Conservation (phyloP, 1,284 basidiomycete genomes). For the Puccinia hordei region DNA sequence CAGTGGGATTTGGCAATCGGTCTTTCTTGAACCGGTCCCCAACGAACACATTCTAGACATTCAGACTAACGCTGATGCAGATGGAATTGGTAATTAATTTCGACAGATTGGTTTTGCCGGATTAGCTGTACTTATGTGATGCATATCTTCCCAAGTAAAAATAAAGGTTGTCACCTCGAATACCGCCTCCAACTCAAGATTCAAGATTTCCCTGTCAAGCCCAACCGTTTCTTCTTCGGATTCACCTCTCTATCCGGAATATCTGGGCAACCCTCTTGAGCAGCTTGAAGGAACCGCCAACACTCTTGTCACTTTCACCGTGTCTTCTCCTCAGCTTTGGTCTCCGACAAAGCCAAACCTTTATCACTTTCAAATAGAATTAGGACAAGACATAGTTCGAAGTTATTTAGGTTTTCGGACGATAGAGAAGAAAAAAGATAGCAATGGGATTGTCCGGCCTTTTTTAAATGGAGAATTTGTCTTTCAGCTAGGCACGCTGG, state of each 20-base stretch:
- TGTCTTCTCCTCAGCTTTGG: constrained; percentile 46
- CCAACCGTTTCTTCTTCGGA: constrained; percentile 2
- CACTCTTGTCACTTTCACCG: constrained; percentile 24
- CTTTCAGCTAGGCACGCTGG: constrained; percentile 50
- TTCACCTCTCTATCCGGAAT: background rate
- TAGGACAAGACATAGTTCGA: constrained; percentile 43
- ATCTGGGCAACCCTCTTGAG: background rate
- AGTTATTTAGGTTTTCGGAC: constrained; percentile 51
- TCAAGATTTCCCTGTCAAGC: constrained; percentile 17
- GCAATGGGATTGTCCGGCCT: constrained; percentile 43
- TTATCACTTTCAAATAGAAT: constrained; percentile 45
- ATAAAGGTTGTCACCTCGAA: constrained; percentile 32
- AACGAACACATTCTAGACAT: constrained; percentile 24
- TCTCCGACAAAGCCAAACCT: constrained; percentile 44
- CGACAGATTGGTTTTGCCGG: background rate
- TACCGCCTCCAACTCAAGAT: background rate
- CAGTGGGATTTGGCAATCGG: constrained; percentile 51
- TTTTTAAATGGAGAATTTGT: constrained; percentile 50
- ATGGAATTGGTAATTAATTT: constrained; percentile 28
- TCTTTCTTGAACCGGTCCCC: constrained; percentile 50
- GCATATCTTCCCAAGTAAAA: constrained; percentile 25
- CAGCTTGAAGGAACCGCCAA: constrained; percentile 42
- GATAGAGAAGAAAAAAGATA: constrained; percentile 46
- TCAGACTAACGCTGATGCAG: constrained; percentile 23
- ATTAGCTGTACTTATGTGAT: constrained; percentile 2